phyloP scores from a whole-genome alignment of 352 stramenopile genomes.

The Phytophthora foliorum region DNA sequence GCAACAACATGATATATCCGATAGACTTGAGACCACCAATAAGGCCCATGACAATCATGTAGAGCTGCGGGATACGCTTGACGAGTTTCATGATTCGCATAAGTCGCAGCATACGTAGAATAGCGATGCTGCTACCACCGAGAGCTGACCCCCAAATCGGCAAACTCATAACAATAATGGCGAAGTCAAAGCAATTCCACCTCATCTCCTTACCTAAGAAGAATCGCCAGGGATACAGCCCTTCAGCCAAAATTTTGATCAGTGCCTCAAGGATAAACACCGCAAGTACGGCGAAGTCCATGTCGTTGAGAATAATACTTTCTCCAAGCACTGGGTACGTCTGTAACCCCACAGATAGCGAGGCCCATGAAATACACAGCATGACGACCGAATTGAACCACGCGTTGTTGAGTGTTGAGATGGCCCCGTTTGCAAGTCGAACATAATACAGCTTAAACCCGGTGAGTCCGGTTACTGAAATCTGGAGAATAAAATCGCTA shows the following conservation, averaged over 20 bases:
- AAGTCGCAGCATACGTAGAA: slow-evolving; percentile 88
- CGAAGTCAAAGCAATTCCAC: slow-evolving; percentile 90
- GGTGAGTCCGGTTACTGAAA: slow-evolving; percentile 47
- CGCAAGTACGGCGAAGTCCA: slow-evolving; percentile 74
- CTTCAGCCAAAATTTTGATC: slow-evolving; percentile 86
- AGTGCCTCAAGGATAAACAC: slow-evolving; percentile 83
- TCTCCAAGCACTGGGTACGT: slow-evolving; percentile 67
- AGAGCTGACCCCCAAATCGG: slow-evolving; percentile 73
- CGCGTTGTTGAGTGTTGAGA: slow-evolving; percentile 54
- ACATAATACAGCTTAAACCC: slow-evolving; percentile 48
- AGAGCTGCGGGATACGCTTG: slow-evolving; percentile 90
- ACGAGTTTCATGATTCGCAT: slow-evolving; percentile 93
- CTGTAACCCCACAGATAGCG: slow-evolving; percentile 83
- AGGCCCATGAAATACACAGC: slow-evolving; percentile 84
- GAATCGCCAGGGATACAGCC: slow-evolving; percentile 74
- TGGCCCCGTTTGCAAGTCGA: slow-evolving; percentile 47
- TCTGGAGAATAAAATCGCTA: slow-evolving; percentile 33
- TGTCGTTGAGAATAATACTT: slow-evolving; percentile 57
- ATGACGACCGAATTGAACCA: slow-evolving; percentile 80
- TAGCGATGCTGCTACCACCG: slow-evolving; percentile 77
- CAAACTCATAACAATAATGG: slow-evolving; percentile 86
- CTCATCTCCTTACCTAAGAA: slow-evolving; percentile 79
- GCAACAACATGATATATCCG: slow-evolving; percentile 90
- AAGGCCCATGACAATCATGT: slow-evolving; percentile 93
- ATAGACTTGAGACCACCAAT: slow-evolving; percentile 91